Conservation (phyloP, 1,284 basidiomycete species). For the Tilletia horrida region DNA sequence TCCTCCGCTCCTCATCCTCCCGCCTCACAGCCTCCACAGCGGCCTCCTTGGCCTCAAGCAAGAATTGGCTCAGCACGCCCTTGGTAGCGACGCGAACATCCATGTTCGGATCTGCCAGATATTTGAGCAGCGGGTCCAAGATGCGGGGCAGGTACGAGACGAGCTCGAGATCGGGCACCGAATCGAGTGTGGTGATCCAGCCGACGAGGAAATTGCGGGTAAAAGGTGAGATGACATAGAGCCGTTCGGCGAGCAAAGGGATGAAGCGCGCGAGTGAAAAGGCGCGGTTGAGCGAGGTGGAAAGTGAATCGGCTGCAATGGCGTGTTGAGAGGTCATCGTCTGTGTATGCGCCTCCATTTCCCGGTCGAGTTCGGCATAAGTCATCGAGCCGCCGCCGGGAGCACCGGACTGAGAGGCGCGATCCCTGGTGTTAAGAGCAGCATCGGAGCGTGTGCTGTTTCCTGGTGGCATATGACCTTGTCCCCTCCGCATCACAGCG, state of each 20-base stretch:
- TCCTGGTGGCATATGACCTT: neutral
- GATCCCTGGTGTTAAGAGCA: neutral
- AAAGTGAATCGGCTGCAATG: conserved; percentile 55
- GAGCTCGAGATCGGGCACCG: conserved; percentile 91
- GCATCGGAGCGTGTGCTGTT: neutral
- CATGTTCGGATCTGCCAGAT: conserved; percentile 88
- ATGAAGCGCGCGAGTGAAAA: conserved; percentile 95
- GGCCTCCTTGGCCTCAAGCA: conserved; percentile 69
- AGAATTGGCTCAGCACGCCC: conserved; percentile 83
- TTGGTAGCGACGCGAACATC: conserved; percentile 91
- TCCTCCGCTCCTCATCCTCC: neutral
- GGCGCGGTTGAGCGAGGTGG: conserved; percentile 53
- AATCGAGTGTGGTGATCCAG: conserved; percentile 94
- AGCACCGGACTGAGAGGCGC: neutral
- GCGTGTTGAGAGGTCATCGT: conserved; percentile 17
- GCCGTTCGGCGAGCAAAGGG: conserved; percentile 84
- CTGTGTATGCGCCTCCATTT: conserved; percentile 19
- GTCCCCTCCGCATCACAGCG: conserved; percentile 5
- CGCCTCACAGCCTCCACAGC: conserved; percentile 19
- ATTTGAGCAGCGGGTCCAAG: conserved; percentile 82
- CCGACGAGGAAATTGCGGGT: conserved; percentile 92
- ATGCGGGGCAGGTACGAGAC: conserved; percentile 92
- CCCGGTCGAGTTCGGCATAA: conserved; percentile 13
- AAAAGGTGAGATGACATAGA: conserved; percentile 92
- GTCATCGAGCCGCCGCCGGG: neutral